Evolutionary conservation across 306 rosid species (phyloP).

Genomic region (Dryas octopetala): DNA sequence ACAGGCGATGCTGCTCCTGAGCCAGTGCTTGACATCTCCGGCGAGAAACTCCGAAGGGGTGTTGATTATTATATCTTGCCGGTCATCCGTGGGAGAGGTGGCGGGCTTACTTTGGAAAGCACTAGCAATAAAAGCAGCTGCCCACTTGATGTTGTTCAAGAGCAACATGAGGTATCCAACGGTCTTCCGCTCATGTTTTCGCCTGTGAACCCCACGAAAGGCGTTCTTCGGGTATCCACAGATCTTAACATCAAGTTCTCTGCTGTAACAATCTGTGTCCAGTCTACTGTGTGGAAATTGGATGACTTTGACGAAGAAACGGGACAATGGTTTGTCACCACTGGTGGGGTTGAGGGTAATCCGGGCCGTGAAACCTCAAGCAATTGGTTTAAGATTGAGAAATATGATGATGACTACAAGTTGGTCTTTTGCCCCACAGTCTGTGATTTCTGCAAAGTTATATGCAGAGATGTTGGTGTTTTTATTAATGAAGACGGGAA

Average conservation of each 20-base stretch:
- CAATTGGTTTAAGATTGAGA: constrained; percentile 73
- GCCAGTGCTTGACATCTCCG: constrained; percentile 44
- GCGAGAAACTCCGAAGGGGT: constrained; percentile 27
- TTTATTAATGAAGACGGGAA: constrained; percentile 18
- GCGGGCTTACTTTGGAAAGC: constrained; percentile 45
- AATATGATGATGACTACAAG: constrained; percentile 35
- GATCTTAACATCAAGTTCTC: constrained; percentile 49
- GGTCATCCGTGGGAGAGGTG: constrained; percentile 43
- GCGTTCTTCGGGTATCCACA: constrained; percentile 39
- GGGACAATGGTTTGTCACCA: constrained; percentile 47
- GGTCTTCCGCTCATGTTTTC: constrained; percentile 39
- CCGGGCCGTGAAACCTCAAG: constrained; percentile 36
- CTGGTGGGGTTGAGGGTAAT: constrained; percentile 48
- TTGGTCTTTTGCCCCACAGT: constrained; percentile 56
- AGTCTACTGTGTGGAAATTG: constrained; percentile 53
- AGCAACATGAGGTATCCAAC: constrained; percentile 28
- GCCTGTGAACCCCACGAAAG: constrained; percentile 36
- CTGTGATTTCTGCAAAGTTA: constrained; percentile 40
- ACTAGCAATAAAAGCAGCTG: constrained; percentile 33
- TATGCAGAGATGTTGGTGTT: constrained; percentile 51
- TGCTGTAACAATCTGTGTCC: constrained; percentile 15
- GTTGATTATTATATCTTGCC: constrained; percentile 43
- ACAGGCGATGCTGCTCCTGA: constrained; percentile 26
- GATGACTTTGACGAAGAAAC: constrained; percentile 31
- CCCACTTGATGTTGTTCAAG: constrained; percentile 56